Base-by-base conservation (phyloP, 345 rosid species). In the Brassica nigra region DNA sequence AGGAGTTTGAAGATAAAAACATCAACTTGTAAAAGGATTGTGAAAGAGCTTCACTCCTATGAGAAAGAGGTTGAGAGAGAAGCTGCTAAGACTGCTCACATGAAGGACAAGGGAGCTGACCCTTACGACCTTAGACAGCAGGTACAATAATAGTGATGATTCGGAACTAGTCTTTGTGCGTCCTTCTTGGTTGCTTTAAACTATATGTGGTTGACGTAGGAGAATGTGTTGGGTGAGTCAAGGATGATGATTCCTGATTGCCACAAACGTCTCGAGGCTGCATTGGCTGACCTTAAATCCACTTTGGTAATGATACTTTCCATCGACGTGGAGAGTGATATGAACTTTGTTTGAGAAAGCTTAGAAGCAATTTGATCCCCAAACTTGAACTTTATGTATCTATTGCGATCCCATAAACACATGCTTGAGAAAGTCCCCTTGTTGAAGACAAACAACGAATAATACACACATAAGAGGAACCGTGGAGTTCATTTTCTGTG, bases 161-260 rank as follows among this genome's bases (percentile, higher is more conserved):
- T 47, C 6, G 12, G 54, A 47, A 12, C 54, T 47, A 47, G 15
- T 42, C 49, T 42, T 42, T 42, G 49, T 47, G 27, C 27, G 27
- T 37, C 11, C 3, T 8, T 37, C 11, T 9, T 37, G 44, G 44
- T 37, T 37, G 44, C 11, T 8, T 37, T 37, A 37, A 37, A 37
- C 10, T 9, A 8, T 37, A 37, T 37, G 3, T 37, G 11, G 10
- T 37, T 9, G 10, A 8, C 10, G 10, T 9, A 92, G 95, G 99
- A 95, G 80, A 95, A 95, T 78, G 99, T 95, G 81, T 85, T 95
- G 78, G 97, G 94, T 77, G 97, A 92, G 79, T 95, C 97, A 44
- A 92, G 97, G 84, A 95, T 95, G 97, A 95, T 95, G 99, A 83
- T 92, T 80, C 99, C 97, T 3, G 97, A 94, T 80, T 89, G 97